These are phyloP conservation scores for Chlamydomonas reinhardtii DNA, from an alignment of 163 green algal species.

Conservation along the genomic window DNA sequence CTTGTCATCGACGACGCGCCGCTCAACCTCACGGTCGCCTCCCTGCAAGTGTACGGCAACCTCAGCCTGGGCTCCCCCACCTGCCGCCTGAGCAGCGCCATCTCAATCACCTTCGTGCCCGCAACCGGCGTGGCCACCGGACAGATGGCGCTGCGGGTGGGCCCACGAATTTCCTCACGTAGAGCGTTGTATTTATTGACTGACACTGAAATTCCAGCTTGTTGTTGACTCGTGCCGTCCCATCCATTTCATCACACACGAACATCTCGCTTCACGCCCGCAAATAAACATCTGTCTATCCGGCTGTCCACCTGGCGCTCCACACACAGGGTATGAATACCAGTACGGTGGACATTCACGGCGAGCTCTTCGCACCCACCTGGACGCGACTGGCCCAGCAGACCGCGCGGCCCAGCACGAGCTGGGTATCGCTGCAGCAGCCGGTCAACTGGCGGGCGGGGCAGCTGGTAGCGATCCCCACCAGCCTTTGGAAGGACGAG, in stretches of 20 bases:
- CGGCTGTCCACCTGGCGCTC: no score
- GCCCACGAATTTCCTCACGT: no score
- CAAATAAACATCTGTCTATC: no score
- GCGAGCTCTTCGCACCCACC: constrained; percentile 60
- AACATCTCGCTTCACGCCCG: no score
- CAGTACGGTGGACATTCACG: constrained; percentile 63
- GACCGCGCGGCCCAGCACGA: neutral
- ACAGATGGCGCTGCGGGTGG: constrained; percentile 27
- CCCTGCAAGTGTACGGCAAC: constrained; percentile 51
- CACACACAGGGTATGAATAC: neutral
- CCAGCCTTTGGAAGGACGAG: constrained; percentile 65
- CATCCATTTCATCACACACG: no score
- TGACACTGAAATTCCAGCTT: no score
- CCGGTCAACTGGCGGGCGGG: constrained; percentile 60
- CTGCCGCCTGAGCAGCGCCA: constrained; percentile 53
- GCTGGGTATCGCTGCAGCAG: constrained; percentile 39
- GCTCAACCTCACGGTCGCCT: constrained; percentile 53
- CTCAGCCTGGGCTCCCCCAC: constrained; percentile 49
- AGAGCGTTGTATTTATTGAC: neutral
- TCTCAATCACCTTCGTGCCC: constrained; percentile 63
- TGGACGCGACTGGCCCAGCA: constrained; percentile 60
- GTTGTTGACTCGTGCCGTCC: no score
- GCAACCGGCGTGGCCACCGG: constrained; percentile 9
- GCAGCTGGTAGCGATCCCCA: constrained; percentile 63
- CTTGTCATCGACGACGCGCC: constrained; percentile 61